Percentiles rank a stretch among this genome's conserved stretches.
Conservation (phyloP, 345 rosid species). For the Aurinia saxatilis region DNA sequence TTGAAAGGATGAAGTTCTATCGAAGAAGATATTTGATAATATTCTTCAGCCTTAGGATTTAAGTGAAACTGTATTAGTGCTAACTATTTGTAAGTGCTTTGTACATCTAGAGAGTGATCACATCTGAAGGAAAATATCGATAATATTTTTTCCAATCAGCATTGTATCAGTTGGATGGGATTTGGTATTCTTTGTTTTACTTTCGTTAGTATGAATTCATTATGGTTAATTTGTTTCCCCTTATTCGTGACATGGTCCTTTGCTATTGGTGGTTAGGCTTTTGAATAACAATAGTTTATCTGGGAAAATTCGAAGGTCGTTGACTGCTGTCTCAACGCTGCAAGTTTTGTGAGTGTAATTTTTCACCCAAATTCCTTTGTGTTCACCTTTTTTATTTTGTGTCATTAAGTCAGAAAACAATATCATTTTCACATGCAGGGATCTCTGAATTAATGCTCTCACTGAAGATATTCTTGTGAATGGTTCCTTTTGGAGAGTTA, state of each 20-base stretch:
- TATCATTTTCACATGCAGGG: constrained; percentile 44
- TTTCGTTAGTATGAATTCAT: too few species aligned
- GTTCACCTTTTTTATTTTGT: neutral
- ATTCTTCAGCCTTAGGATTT: neutral
- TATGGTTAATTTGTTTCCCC: too few species aligned
- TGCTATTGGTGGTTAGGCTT: constrained; percentile 44
- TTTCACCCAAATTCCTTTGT: constrained; percentile 1
- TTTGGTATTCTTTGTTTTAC: too few species aligned
- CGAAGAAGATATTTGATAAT: neutral
- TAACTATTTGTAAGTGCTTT: neutral
- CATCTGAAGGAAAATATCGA: neutral
- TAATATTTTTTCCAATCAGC: too few species aligned
- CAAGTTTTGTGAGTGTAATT: constrained; percentile 69
- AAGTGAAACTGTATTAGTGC: too few species aligned
- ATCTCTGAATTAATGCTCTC: constrained; percentile 67
- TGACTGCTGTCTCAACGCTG: constrained; percentile 38
- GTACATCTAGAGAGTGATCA: neutral
- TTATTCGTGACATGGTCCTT: neutral
- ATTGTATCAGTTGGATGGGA: too few species aligned
- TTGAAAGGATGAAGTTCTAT: neutral
- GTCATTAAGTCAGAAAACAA: neutral
- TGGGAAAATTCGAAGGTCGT: constrained; percentile 47
- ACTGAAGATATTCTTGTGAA: constrained; percentile 57
- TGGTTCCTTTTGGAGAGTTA: constrained; percentile 91
- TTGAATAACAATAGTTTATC: constrained; percentile 63